A percentile compares a stretch with the other conserved stretches of the same genome.
phyloP scores from a whole-genome alignment of 306 rosid species.

The Chamaecrista fasciculata region DNA sequence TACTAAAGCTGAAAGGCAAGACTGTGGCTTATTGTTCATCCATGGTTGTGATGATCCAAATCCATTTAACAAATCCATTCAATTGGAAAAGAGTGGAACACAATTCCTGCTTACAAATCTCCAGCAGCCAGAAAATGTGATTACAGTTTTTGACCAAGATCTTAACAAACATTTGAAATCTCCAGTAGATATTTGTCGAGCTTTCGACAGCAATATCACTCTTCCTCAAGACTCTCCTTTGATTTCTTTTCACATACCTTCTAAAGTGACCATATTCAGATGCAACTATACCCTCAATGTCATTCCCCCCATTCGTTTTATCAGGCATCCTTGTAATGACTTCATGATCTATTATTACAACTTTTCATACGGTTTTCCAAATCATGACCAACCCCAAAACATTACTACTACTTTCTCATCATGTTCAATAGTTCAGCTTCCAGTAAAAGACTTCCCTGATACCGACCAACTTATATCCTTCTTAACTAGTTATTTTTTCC shows the following conservation, averaged over 20 bases:
- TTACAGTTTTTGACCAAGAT: not conserved
- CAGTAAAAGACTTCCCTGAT: not conserved
- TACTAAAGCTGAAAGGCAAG: not conserved
- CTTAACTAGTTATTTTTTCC: not conserved
- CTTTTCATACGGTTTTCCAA: not conserved
- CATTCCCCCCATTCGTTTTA: not conserved
- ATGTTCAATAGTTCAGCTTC: constrained; percentile 32
- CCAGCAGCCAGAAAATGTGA: not conserved
- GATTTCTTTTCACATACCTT: not conserved
- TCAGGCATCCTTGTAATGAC: not conserved
- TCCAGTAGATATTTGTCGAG: not conserved
- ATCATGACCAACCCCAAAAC: not conserved
- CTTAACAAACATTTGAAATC: not conserved
- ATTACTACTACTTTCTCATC: no score
- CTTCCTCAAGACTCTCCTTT: not conserved
- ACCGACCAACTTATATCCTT: not conserved
- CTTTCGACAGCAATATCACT: not conserved
- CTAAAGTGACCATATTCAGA: not conserved
- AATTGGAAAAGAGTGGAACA: not conserved
- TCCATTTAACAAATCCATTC: not conserved
- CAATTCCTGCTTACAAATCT: not conserved
- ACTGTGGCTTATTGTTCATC: not conserved
- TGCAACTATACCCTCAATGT: not conserved
- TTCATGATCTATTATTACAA: not conserved
- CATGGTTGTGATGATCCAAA: not conserved